Base-by-base conservation (phyloP, 2,329 filamentous ascomycete species). In the Colletotrichum sp. region DNA sequence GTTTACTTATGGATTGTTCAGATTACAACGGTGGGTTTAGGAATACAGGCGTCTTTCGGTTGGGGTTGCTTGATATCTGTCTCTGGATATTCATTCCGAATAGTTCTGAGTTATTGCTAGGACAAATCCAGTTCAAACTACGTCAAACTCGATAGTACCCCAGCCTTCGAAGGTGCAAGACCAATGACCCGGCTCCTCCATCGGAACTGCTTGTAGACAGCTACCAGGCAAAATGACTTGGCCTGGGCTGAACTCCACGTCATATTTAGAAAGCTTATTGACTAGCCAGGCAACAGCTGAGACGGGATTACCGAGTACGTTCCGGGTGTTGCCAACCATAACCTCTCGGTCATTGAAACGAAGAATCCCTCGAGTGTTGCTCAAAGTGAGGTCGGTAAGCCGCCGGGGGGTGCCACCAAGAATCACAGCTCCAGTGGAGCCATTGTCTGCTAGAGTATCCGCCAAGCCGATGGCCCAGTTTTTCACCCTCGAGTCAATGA, bases 401-500 rank as follows among this genome's bases (percentile, higher is more conserved):
- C 67, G 68, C 16, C 77, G 77, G 6, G 80, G 79, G 5, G 78
- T 79, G 15, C 80, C 80, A 25, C 80, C 80, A 5, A 81, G 78
- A 55, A 81, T 81, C 27, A 82, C 77, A 12, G 75, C 78, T 2
- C 76, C 80, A 1, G 78, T 81, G 0, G 79, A 80, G 15, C 79
- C 79, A 39, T 79, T 79, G 60, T 82, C 80, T 4, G 80, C 80
- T 6, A 81, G 72, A 2, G 80, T 82, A 66, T 81, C 80, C 66
- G 76, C 74, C 10, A 81, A 77, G 16, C 56, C 76, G 39, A 81
- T 81, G 22, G 76, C 76, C 80, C 80, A 82, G 61, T 80, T 68
- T 68, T 80, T 77, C 4, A 80, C 80, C 15, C 80, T 76, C 4
- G 79, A 82, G 70, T 82, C 80, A 34, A 81, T 81, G 55, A 82